These are phyloP conservation scores for Lipomyces starkeyi DNA, from an alignment of 805 yeast species.

Conservation along the genomic window DNA sequence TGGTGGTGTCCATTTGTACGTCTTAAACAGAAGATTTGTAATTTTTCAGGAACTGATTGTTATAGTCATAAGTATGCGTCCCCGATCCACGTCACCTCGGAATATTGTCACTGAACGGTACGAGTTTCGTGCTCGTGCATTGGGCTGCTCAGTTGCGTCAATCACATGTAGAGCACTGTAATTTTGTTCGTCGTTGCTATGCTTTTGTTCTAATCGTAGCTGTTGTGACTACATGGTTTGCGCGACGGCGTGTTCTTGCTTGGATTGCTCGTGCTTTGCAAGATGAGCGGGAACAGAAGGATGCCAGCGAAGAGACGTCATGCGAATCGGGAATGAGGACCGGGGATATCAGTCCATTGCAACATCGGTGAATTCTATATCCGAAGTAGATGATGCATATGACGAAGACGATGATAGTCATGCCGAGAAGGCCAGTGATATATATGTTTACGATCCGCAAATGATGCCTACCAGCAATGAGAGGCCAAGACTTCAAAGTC, in stretches of 20 bases:
- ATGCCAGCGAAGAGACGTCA: neutral
- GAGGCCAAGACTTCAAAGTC: constrained; percentile 15
- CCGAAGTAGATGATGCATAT: constrained; percentile 5
- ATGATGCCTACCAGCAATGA: constrained; percentile 4
- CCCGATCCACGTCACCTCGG: constrained; percentile 31
- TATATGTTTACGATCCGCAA: constrained; percentile 20
- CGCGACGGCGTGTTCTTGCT: constrained; percentile 16
- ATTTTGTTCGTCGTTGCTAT: constrained; percentile 22
- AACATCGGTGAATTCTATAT: neutral
- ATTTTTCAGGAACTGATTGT: too few species aligned
- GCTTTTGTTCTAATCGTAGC: constrained; percentile 1
- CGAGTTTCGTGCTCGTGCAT: constrained; percentile 29
- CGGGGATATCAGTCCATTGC: constrained; percentile 4
- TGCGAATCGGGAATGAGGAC: neutral
- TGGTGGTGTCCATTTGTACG: constrained; percentile 37
- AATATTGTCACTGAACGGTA: constrained; percentile 26
- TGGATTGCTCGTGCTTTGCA: constrained; percentile 14
- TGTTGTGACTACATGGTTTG: constrained; percentile 14
- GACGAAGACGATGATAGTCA: constrained; percentile 9
- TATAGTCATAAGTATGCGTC: constrained; percentile 27
- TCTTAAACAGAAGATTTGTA: neutral
- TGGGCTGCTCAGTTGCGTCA: constrained; percentile 30
- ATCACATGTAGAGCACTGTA: constrained; percentile 28
- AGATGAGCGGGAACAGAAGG: neutral
- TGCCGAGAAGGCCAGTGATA: neutral